Percentiles rank a stretch among this genome's conserved stretches.
Evolutionary conservation across 768 basidiomycete species (phyloP).

Genomic region (Boletus bicolor): DNA sequence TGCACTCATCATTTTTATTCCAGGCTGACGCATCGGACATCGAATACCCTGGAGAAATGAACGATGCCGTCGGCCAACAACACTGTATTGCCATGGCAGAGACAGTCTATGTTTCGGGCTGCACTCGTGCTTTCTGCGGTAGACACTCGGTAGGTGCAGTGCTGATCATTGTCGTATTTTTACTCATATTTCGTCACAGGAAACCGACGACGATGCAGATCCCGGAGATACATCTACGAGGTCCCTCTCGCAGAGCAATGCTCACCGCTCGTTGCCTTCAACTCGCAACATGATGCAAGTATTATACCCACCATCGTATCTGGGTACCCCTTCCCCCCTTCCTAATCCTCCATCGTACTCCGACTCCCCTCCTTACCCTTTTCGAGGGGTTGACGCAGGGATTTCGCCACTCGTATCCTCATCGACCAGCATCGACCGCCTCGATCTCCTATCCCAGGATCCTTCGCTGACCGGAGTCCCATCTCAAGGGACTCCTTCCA

Average conservation of each 20-base stretch:
- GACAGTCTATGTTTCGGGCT: neutral
- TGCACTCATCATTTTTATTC: neutral
- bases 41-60: neutral
- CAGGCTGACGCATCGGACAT: neutral
- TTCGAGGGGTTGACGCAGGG: neutral
- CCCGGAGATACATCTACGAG: neutral
- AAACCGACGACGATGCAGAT: neutral
- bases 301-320: conserved; percentile 26
- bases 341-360: conserved; percentile 24
- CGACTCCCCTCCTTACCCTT: neutral
- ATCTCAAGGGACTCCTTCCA: neutral
- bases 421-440: neutral
- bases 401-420: neutral
- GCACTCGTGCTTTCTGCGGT: neutral
- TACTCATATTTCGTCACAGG: conserved; percentile 16
- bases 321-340: conserved; percentile 1
- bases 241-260: neutral
- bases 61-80: neutral
- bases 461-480: conserved; percentile 19
- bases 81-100: neutral
- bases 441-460: conserved; percentile 11
- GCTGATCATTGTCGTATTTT: neutral
- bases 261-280: conserved; percentile 13
- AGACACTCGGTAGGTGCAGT: conserved; percentile 1
- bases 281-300: conserved; percentile 23